These are phyloP conservation scores for Jimgerdemannia lactiflua DNA, from an alignment of 192 early-diverging fungal genomes.

Conservation along the genomic window DNA sequence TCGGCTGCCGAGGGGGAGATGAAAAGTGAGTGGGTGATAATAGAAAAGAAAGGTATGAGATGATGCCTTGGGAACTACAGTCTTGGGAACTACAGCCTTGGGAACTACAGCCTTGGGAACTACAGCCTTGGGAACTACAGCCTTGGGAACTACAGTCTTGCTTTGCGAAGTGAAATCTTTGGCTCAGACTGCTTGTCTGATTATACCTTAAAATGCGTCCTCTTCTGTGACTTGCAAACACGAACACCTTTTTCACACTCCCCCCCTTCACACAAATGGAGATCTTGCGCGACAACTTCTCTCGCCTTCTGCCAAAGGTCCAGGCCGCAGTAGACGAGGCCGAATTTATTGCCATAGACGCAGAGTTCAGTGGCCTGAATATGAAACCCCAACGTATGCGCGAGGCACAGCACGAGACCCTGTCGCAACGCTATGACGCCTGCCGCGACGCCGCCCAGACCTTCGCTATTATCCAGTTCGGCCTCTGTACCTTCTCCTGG, in stretches of 20 bases:
- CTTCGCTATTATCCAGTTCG: slow-evolving; percentile 60
- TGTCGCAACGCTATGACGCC: slow-evolving; percentile 52
- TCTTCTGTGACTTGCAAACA: too few species aligned
- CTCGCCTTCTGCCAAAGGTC: slow-evolving; percentile 36
- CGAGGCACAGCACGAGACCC: slow-evolving; percentile 24
- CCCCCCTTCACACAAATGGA: slow-evolving; percentile 39
- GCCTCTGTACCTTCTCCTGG: slow-evolving; percentile 61
- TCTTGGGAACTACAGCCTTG: too few species aligned
- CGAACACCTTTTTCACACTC: neutral
- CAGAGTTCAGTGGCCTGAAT: slow-evolving; percentile 50
- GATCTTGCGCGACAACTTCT: slow-evolving; percentile 45
- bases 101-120: too few species aligned
- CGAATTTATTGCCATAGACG: slow-evolving; percentile 63
- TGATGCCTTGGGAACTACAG: too few species aligned
- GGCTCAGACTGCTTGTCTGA: too few species aligned
- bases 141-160: too few species aligned
- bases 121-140: too few species aligned
- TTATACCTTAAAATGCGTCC: too few species aligned
- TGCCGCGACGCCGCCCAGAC: slow-evolving; percentile 29
- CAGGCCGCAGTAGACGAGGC: slow-evolving; percentile 45
- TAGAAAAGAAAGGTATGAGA: too few species aligned
- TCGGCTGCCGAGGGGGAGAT: too few species aligned
- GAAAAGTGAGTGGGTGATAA: too few species aligned
- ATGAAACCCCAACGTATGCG: neutral
- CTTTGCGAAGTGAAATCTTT: too few species aligned